Percentiles rank a stretch among this genome's conserved stretches.
phyloP scores from a whole-genome alignment of 2,329 filamentous ascomycete genomes.

The Tolypocladium ophioglossoides region DNA sequence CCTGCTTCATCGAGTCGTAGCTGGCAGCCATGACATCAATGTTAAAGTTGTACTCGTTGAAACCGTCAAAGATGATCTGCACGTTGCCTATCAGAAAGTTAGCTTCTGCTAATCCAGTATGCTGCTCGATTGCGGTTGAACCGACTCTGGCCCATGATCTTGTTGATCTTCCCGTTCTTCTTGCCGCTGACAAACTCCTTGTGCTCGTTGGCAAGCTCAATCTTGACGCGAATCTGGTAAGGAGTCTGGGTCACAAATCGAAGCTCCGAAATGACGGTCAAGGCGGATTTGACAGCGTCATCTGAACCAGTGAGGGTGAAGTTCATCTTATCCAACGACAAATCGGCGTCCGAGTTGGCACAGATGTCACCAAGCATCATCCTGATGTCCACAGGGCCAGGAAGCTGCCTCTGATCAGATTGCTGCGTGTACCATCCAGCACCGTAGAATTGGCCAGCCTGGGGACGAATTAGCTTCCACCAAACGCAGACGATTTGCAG shows the following conservation, averaged over 20 bases:
- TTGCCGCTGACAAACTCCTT: slow-evolving; percentile 99
- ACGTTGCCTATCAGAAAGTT: slow-evolving; percentile 58
- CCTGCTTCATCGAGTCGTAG: slow-evolving; percentile 91
- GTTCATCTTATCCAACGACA: slow-evolving; percentile 86
- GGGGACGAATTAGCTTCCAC: slow-evolving; percentile 13
- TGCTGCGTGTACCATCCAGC: slow-evolving; percentile 92
- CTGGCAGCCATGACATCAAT: slow-evolving; percentile 91
- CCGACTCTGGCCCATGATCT: slow-evolving; percentile 94
- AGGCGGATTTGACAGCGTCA: slow-evolving; percentile 89
- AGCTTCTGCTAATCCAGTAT: background rate
- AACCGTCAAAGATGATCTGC: slow-evolving; percentile 97
- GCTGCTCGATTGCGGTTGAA: background rate
- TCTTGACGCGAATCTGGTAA: slow-evolving; percentile 94
- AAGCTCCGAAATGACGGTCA: slow-evolving; percentile 86
- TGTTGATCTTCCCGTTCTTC: slow-evolving; percentile 99
- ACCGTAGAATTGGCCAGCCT: slow-evolving; percentile 96
- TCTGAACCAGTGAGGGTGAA: slow-evolving; percentile 95
- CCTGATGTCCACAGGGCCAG: slow-evolving; percentile 63
- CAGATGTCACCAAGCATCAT: slow-evolving; percentile 94
- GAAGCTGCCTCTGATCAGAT: slow-evolving; percentile 51
- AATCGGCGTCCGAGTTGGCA: slow-evolving; percentile 88
- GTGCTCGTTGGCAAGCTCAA: slow-evolving; percentile 97
- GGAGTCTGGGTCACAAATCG: slow-evolving; percentile 78
- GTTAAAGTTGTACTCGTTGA: slow-evolving; percentile 99
- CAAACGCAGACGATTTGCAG: background rate